Percentiles rank a stretch among this genome's conserved stretches.
phyloP scores from a whole-genome alignment of 805 yeast species.

The Candida andamanensis region DNA sequence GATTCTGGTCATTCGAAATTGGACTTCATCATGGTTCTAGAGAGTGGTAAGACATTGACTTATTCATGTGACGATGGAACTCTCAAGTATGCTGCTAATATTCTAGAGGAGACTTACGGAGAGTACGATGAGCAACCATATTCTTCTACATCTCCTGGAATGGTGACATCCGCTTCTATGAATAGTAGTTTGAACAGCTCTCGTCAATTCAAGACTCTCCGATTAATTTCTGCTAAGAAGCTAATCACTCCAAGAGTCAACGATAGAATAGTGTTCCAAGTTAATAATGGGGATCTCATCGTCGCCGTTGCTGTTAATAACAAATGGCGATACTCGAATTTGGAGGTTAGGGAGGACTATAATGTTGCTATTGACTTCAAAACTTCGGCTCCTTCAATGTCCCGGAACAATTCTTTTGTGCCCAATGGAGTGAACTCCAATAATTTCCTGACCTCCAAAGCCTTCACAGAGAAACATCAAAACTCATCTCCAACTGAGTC shows the following conservation, averaged over 20 bases:
- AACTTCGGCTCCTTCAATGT: slow-evolving; percentile 6
- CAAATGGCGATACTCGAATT: slow-evolving; percentile 55
- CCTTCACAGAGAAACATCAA: too few species aligned
- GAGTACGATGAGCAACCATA: not conserved
- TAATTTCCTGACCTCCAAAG: too few species aligned
- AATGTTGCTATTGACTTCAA: slow-evolving; percentile 33
- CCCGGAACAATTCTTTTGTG: slow-evolving; percentile 8
- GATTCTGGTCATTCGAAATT: slow-evolving; percentile 13
- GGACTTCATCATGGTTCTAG: slow-evolving; percentile 51
- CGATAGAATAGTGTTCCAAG: slow-evolving; percentile 60
- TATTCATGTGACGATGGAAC: slow-evolving; percentile 48
- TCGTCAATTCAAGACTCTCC: too few species aligned
- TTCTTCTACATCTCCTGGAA: not conserved
- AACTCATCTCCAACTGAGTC: too few species aligned
- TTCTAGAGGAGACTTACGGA: slow-evolving; percentile 15
- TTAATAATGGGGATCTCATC: slow-evolving; percentile 45
- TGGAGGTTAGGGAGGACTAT: slow-evolving; percentile 44
- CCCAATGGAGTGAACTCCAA: slow-evolving; percentile 1
- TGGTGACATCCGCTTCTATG: not conserved
- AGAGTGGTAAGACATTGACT: slow-evolving; percentile 45
- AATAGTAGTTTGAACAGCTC: too few species aligned
- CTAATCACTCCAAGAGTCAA: slow-evolving; percentile 68
- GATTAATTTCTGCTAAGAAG: slow-evolving; percentile 48
- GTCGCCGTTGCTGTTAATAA: slow-evolving; percentile 64
- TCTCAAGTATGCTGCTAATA: slow-evolving; percentile 21